These are phyloP conservation scores for Rhizopogon sp. DNA, from an alignment of 768 basidiomycete genomes.

Conservation along the genomic window DNA sequence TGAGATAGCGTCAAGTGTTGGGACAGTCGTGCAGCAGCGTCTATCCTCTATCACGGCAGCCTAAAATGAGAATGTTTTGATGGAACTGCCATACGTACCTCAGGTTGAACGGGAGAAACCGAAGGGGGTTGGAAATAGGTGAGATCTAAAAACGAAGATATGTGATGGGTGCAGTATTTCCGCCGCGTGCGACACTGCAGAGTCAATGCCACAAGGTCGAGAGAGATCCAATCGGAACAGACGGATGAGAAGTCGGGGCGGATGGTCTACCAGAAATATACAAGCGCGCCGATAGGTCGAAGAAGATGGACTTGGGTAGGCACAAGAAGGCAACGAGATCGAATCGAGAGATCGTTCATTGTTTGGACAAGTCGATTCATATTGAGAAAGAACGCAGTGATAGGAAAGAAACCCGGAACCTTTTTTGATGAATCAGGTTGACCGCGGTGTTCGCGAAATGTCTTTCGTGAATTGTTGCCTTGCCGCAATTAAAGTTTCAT, in stretches of 20 bases:
- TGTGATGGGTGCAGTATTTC: conserved; percentile 27
- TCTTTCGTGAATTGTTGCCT: conserved; percentile 11
- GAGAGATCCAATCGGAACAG: conserved; percentile 44
- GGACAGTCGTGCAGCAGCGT: background rate
- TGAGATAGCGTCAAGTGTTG: background rate
- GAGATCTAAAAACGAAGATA: conserved; percentile 45
- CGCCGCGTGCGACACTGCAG: conserved; percentile 25
- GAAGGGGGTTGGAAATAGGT: conserved; percentile 26
- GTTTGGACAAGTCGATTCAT: conserved; percentile 22
- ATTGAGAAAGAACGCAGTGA: conserved; percentile 14
- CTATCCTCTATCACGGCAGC: conserved; percentile 11
- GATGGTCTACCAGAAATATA: conserved; percentile 32
- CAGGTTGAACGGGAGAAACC: conserved; percentile 22
- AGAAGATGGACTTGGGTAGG: conserved; percentile 17
- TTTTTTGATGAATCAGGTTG: conserved; percentile 24
- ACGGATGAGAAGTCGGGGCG: conserved; percentile 40
- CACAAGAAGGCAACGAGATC: conserved; percentile 24
- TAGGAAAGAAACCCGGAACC: conserved; percentile 22
- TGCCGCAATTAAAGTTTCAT: conserved; percentile 26
- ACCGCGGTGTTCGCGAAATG: conserved; percentile 25
- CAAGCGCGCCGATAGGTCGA: conserved; percentile 36
- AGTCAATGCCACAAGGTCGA: conserved; percentile 35
- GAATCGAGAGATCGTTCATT: conserved; percentile 22
- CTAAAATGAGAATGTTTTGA: conserved; percentile 14
- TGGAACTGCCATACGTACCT: conserved; percentile 28